Percentiles rank a stretch among this genome's conserved stretches.
phyloP scores from a whole-genome alignment of 1,284 basidiomycete genomes.

The Rhodotorula sp. region DNA sequence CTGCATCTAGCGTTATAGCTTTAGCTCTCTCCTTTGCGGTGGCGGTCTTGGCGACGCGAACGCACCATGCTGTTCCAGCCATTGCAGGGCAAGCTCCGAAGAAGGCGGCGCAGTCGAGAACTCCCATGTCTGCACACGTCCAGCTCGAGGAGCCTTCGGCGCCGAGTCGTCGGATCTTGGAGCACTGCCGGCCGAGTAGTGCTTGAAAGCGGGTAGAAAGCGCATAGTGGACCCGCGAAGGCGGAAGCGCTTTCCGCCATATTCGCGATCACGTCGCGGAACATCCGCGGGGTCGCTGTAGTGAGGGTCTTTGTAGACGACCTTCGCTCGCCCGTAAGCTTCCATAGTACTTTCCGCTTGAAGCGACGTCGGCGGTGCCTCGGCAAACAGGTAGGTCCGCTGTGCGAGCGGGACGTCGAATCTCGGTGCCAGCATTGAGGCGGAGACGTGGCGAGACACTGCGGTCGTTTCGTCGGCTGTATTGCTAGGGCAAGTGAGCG shows the following conservation, averaged over 20 bases:
- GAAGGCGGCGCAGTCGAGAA: conserved; percentile 62
- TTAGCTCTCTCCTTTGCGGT: background rate
- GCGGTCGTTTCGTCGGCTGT: background rate
- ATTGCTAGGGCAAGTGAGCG: background rate
- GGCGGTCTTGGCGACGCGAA: background rate
- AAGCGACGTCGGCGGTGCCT: conserved; percentile 58
- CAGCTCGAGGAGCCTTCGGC: background rate
- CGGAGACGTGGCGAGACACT: background rate
- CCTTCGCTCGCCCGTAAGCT: conserved; percentile 58
- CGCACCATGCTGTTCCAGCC: conserved; percentile 53
- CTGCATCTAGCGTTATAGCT: background rate
- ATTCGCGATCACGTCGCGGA: conserved; percentile 61
- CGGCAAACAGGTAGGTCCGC: conserved; percentile 57
- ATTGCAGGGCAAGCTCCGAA: conserved; percentile 56
- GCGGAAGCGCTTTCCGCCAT: conserved; percentile 72
- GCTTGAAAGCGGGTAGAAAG: conserved; percentile 47
- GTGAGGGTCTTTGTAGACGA: conserved; percentile 71
- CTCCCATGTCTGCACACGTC: conserved; percentile 35
- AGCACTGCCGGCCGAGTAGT: background rate
- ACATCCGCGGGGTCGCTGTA: conserved; percentile 74
- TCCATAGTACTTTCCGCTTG: conserved; percentile 61
- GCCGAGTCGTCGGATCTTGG: background rate
- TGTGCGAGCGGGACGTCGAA: conserved; percentile 17
- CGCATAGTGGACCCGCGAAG: conserved; percentile 56
- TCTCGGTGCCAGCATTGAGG: background rate